phyloP scores from a whole-genome alignment of 1,284 basidiomycete species.

The Bjerkandera adusta region DNA sequence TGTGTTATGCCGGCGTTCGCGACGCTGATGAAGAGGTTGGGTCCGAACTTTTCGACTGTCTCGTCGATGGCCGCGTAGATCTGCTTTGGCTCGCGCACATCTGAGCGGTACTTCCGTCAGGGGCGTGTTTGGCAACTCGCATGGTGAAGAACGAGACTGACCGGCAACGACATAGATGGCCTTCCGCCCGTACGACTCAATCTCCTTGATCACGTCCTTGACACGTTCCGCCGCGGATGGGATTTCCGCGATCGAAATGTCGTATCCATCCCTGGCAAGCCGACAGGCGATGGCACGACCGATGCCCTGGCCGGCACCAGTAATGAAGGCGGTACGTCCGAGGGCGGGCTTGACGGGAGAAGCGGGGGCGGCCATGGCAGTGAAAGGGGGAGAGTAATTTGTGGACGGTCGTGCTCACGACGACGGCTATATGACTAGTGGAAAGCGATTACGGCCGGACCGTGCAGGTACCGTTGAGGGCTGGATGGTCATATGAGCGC shows the following conservation, averaged over 20 bases:
- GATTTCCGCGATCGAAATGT: slow-evolving; percentile 38
- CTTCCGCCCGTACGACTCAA: slow-evolving; percentile 32
- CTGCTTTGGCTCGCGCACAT: slow-evolving; percentile 30
- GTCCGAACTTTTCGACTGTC: slow-evolving; percentile 32
- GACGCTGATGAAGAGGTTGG: slow-evolving; percentile 33
- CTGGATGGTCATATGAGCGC: background rate
- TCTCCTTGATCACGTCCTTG: slow-evolving; percentile 30
- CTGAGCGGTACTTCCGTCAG: slow-evolving; percentile 16
- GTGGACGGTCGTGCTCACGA: background rate
- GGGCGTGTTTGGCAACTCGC: background rate
- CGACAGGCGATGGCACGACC: slow-evolving; percentile 40
- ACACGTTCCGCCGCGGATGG: slow-evolving; percentile 28
- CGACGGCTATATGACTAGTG: slow-evolving; percentile 1
- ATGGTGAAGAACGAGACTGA: no score
- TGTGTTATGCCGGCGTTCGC: slow-evolving; percentile 40
- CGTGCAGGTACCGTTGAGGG: background rate
- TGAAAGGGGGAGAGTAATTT: background rate
- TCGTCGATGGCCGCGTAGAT: slow-evolving; percentile 33
- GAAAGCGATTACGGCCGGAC: slow-evolving; percentile 3
- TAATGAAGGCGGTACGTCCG: slow-evolving; percentile 36
- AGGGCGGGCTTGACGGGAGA: slow-evolving; percentile 30
- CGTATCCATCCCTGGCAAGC: slow-evolving; percentile 39
- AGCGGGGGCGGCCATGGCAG: slow-evolving; percentile 16
- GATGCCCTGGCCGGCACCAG: slow-evolving; percentile 41
- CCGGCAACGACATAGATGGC: slow-evolving; percentile 32